These are phyloP conservation scores for Leersia perrieri DNA, from an alignment of 176 grass and related monocot species.

Conservation along the genomic window DNA sequence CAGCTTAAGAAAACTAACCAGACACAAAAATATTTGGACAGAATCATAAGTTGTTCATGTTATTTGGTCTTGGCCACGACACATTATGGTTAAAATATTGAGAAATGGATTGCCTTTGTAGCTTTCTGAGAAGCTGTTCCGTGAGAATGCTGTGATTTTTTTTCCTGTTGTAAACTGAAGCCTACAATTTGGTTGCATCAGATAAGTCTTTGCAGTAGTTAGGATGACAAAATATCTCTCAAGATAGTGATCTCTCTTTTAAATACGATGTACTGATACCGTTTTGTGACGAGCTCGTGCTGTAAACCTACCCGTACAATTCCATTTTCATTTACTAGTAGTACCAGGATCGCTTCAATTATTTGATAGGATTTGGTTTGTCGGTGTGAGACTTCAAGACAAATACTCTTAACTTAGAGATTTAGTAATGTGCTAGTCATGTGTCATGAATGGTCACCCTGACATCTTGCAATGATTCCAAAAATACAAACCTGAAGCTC, in stretches of 20 bases:
- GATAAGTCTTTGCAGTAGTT: neutral
- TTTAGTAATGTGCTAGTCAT: neutral
- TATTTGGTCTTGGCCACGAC: conserved; percentile 6
- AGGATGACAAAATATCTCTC: conserved; percentile 27
- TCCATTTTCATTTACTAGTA: neutral
- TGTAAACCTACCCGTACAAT: neutral
- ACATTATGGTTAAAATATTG: conserved; percentile 11
- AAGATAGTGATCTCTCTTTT: conserved; percentile 3
- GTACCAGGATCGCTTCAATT: conserved; percentile 10
- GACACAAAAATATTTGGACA: conserved; percentile 15
- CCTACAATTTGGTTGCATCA: neutral
- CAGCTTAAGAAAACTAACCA: conserved; percentile 26
- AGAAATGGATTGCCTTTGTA: neutral
- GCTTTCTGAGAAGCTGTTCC: neutral
- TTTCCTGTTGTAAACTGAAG: neutral
- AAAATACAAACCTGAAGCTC: neutral
- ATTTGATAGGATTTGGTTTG: conserved; percentile 15
- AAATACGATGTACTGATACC: neutral
- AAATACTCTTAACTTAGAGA: too few relatives aligned
- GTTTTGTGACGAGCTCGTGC: neutral
- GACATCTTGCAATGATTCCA: conserved; percentile 5
- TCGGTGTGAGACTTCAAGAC: conserved; percentile 12
- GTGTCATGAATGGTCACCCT: neutral
- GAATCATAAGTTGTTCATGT: conserved; percentile 16
- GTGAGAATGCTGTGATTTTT: neutral